Base-by-base conservation (phyloP, 495 filamentous ascomycete genomes). In the Cercophora newfieldiana region DNA sequence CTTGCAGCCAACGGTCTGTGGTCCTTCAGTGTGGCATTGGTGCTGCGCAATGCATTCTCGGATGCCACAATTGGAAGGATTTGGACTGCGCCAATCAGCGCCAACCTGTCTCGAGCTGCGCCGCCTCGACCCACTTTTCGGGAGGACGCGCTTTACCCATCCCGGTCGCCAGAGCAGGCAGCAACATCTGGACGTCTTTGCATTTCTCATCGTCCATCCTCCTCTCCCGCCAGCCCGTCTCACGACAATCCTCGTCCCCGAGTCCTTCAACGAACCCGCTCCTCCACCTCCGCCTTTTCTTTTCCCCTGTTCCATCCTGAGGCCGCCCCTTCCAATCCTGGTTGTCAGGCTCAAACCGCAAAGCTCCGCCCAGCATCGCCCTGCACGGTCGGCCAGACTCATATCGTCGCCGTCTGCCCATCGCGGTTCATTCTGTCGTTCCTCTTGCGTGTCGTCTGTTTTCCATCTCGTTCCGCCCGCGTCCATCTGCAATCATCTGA, bases 191-290 rank as follows among this genome's bases (percentile, higher is more conserved):
- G 33, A 56, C 63, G 63, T 63, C 66, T 63, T 57, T 64, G 70
- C 74, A 76, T 76, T 74, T 76, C 74, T 76, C 74, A 76, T 76
- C 74, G 68, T 63, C 70, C 57, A 54, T 59, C 65, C 58, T 31
- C 56, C 57, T 54, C 37, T 50, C 47, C 59, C 31, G 24, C 25
- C 54, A 29, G 25, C 53, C 69, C 61, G 37, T 33, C 55, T 61
- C 68, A 53, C 71, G 59, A 61, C 49, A 53, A 57, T 55, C 59
- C 53, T 55, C 59, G 28, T 61, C 60, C 59, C 58, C 61, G 33
- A 66, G 24, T 61, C 66, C 50, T 67, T 59, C 64, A 66, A 58
- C 64, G 57, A 63, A 64, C 30, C n/a, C 47, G 49, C 63, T 61
- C 30, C 62, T 68, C 24, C 22, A 53, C 53, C 33, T 67, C 47